Evolutionary conservation across 1,284 basidiomycete species (phyloP).

Genomic region (Singerocomus rubriflavus): DNA sequence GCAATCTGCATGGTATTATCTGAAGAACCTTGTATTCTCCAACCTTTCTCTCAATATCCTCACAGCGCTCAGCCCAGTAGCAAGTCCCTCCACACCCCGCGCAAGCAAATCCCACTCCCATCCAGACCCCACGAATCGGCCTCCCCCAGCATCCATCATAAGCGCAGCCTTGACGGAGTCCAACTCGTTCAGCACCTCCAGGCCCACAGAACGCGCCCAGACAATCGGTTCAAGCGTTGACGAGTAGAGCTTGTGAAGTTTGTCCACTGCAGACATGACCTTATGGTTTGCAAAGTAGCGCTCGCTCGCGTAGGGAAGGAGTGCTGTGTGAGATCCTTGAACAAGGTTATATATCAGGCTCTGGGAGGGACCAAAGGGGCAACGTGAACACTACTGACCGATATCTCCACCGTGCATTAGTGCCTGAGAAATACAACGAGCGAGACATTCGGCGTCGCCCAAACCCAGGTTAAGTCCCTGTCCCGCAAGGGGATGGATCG

Average conservation of each 20-base stretch:
- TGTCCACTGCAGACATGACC: constrained; percentile 81
- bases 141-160: constrained; percentile 77
- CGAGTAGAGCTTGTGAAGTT: constrained; percentile 83
- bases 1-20: neutral
- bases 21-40: constrained; percentile 10
- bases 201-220: constrained; percentile 80
- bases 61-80: constrained; percentile 27
- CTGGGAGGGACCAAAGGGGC: neutral
- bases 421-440: constrained; percentile 57
- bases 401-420: constrained; percentile 72
- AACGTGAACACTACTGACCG: constrained; percentile 44
- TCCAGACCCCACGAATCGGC: constrained; percentile 10
- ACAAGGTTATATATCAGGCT: neutral
- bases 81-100: constrained; percentile 35
- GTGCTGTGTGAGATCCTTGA: constrained; percentile 73
- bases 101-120: constrained; percentile 38
- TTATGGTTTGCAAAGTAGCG: constrained; percentile 86
- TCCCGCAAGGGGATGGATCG: constrained; percentile 94
- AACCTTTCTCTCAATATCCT: constrained; percentile 28
- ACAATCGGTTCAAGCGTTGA: constrained; percentile 68
- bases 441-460: constrained; percentile 76
- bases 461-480: constrained; percentile 95
- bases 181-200: constrained; percentile 91
- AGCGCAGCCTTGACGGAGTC: constrained; percentile 77
- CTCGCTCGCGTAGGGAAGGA: constrained; percentile 73